phyloP scores from a whole-genome alignment of 345 rosid species.

The Syzygium aromaticum region DNA sequence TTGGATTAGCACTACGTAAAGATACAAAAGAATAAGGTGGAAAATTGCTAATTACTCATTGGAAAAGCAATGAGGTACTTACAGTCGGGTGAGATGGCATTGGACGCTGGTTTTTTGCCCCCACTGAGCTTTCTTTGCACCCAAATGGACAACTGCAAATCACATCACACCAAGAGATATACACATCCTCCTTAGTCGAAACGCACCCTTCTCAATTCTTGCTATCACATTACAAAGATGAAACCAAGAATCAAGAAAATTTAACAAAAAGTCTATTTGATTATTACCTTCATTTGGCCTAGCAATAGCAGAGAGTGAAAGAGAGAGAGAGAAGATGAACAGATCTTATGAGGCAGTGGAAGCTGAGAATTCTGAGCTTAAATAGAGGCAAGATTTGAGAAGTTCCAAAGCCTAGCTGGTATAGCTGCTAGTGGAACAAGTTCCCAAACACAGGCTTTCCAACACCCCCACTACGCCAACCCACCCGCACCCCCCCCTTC shows the following conservation, averaged over 20 bases:
- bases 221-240: neutral
- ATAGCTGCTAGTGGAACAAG: constrained; percentile 20
- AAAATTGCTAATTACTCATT: neutral
- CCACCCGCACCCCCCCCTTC: neutral
- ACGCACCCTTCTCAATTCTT: neutral
- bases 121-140: constrained; percentile 49
- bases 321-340: neutral
- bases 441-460: constrained; percentile 32
- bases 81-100: constrained; percentile 20
- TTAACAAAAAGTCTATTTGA: neutral
- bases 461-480: neutral
- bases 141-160: constrained; percentile 58
- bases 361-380: constrained; percentile 1
- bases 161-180: neutral
- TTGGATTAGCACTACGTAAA: neutral
- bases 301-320: neutral
- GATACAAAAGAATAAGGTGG: neutral
- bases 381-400: constrained; percentile 5
- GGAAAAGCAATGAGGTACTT: constrained; percentile 7
- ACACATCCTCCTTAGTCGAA: neutral
- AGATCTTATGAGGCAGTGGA: neutral
- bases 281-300: constrained; percentile 15
- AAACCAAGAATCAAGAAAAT: neutral
- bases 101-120: constrained; percentile 9
- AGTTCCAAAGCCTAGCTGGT: neutral